Evolutionary conservation across 306 rosid species (phyloP), one percentile per base, ranked within the genome.

Genomic region (Begonia loranthoides): DNA sequence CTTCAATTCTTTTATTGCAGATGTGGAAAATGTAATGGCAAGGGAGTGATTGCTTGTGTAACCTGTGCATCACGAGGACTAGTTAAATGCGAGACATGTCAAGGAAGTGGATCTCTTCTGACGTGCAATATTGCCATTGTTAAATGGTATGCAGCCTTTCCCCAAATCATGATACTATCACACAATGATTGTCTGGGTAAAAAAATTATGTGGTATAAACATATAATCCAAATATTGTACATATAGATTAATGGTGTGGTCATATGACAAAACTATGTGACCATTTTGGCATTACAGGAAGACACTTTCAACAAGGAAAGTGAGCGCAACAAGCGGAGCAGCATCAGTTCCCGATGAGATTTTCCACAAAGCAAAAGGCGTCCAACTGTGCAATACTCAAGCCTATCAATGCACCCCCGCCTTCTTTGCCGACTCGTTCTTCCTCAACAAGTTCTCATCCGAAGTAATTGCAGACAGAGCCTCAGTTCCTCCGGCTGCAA

Each of bases 291-390:
- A 15, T 66, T 13, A 14, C 83, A 86, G 94, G 95, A 86, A 69
- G 71, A 82, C 95, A 13, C 73, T 86, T 53, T 76, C 94, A 21
- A 80, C 86, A 54, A 73, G 95, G 45, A 90, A 86, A 73, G 92
- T 90, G 12, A 76, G 72, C 62, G 95, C 94, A 40, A 82, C 82
- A 12, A 82, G 83, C 50, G 95, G 99, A 63, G 95, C 99, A 51
- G 94, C 95, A 52, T 86, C 94, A 16, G 99, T 90, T 15, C 95
- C 99, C 0, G 92, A 90, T 13, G 95, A 83, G 19, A 87, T 90
- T 49, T 90, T 90, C 84, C 94, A 80, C 67, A 71, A 81, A 69
- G 74, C 99, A 63, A 79, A 78, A 71, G 99, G 99, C 9, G 84
- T 90, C 60, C 86, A 80, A 50, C 50, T 90, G 65, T 86, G 94